Evolutionary conservation across 1,284 basidiomycete genomes (phyloP).

Genomic region (Inonotus hispidus): DNA sequence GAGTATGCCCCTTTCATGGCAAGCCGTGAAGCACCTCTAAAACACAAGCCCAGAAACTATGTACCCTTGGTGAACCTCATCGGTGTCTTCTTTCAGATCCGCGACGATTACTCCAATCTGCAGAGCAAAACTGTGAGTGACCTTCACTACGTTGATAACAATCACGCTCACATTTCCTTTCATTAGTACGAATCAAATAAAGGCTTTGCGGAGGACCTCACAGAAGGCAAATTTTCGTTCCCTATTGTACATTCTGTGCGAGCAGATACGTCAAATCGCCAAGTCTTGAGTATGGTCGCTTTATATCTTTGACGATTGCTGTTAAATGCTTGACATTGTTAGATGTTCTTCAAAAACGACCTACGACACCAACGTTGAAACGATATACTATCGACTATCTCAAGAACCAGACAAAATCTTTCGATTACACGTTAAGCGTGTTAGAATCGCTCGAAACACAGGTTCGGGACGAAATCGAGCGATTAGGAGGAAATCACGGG

Average conservation of each 20-base stretch:
- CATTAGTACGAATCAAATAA: slow-evolving; percentile 88
- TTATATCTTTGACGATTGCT: background rate
- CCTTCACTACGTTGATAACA: slow-evolving; percentile 2
- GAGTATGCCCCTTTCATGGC: slow-evolving; percentile 16
- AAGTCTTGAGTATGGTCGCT: slow-evolving; percentile 67
- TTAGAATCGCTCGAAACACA: slow-evolving; percentile 51
- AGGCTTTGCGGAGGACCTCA: slow-evolving; percentile 92
- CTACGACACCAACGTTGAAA: slow-evolving; percentile 76
- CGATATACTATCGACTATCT: slow-evolving; percentile 77
- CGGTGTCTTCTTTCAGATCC: slow-evolving; percentile 92
- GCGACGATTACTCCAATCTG: slow-evolving; percentile 97
- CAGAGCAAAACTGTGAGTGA: slow-evolving; percentile 69
- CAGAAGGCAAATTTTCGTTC: slow-evolving; percentile 98
- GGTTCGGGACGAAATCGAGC: slow-evolving; percentile 46
- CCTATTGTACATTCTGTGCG: slow-evolving; percentile 87
- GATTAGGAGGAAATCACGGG: slow-evolving; percentile 53
- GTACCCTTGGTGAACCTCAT: slow-evolving; percentile 92
- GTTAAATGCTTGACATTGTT: background rate
- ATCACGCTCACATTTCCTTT: background rate
- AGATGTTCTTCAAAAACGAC: slow-evolving; percentile 89
- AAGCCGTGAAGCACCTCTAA: background rate
- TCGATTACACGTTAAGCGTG: slow-evolving; percentile 68
- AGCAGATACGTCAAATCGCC: slow-evolving; percentile 65
- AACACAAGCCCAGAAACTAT: slow-evolving; percentile 59
- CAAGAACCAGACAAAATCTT: slow-evolving; percentile 62